Evolutionary conservation across 345 rosid genomes (phyloP).

Genomic region (Triadica sebifera): DNA sequence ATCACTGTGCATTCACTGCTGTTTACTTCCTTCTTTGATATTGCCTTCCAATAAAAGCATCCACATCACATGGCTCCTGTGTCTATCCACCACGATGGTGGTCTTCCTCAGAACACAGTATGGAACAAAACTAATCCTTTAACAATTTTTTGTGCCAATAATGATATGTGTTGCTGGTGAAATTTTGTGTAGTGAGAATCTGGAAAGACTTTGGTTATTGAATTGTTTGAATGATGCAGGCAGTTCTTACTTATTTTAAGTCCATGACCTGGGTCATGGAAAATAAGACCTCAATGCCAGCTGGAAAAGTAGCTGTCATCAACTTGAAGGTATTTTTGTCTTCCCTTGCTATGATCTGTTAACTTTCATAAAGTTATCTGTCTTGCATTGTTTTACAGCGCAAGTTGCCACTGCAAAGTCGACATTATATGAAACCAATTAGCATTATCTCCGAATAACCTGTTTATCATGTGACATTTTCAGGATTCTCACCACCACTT

Average conservation of each 20-base stretch:
- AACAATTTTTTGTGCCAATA: not conserved
- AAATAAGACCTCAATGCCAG: slow-evolving; percentile 39
- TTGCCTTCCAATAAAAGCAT: no score
- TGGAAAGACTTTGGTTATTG: not conserved
- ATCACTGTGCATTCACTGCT: no score
- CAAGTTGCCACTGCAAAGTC: not conserved
- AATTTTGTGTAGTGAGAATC: not conserved
- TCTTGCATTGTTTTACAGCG: not conserved
- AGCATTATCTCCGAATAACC: not conserved
- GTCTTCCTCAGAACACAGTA: slow-evolving; percentile 42
- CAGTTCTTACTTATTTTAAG: slow-evolving; percentile 61
- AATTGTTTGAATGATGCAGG: slow-evolving; percentile 34
- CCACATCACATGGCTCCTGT: no score
- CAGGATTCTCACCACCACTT: not conserved
- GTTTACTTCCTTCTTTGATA: no score
- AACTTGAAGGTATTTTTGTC: slow-evolving; percentile 48
- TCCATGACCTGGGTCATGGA: slow-evolving; percentile 71
- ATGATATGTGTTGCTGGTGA: not conserved
- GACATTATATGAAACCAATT: not conserved
- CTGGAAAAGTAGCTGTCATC: slow-evolving; percentile 53
- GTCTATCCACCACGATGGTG: slow-evolving; percentile 45
- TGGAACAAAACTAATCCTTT: slow-evolving; percentile 14
- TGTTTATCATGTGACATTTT: not conserved
- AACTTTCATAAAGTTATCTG: not conserved
- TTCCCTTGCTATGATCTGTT: slow-evolving; percentile 5